Percentiles rank a stretch among this genome's conserved stretches.
Evolutionary conservation across 2,329 filamentous ascomycete species (phyloP).

Genomic region (Lecanicillium sp.): DNA sequence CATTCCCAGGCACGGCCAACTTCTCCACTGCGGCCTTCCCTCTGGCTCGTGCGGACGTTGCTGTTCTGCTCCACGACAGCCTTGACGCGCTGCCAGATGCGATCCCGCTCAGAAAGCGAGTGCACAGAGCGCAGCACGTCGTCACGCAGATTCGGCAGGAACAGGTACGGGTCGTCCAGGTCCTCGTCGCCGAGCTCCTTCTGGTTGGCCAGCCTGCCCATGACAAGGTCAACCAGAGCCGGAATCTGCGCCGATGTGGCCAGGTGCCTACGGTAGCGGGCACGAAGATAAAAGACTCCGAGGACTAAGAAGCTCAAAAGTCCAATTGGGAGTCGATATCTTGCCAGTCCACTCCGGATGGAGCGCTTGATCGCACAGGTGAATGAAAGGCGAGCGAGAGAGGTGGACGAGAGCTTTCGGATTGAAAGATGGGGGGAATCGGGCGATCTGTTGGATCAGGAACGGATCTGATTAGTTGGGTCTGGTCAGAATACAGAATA

Average conservation of each 20-base stretch:
- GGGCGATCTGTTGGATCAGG: slow-evolving; percentile 64
- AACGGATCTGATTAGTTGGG: slow-evolving; percentile 79
- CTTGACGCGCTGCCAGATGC: slow-evolving; percentile 76
- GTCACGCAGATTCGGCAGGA: slow-evolving; percentile 82
- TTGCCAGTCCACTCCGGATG: slow-evolving; percentile 71
- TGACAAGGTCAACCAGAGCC: slow-evolving; percentile 71
- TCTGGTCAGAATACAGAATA: slow-evolving; percentile 42
- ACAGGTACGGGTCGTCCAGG: slow-evolving; percentile 70
- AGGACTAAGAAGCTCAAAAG: slow-evolving; percentile 46
- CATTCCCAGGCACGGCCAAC: slow-evolving; percentile 63
- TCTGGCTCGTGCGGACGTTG: slow-evolving; percentile 72
- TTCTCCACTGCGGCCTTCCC: slow-evolving; percentile 59
- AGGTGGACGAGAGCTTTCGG: slow-evolving; percentile 69
- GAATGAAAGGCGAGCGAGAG: slow-evolving; percentile 87
- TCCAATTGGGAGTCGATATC: slow-evolving; percentile 81
- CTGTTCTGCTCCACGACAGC: slow-evolving; percentile 87
- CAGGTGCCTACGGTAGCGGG: slow-evolving; percentile 53
- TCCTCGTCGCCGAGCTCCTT: slow-evolving; percentile 68
- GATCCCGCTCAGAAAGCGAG: slow-evolving; percentile 64
- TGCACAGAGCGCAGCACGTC: slow-evolving; percentile 82
- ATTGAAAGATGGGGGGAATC: slow-evolving; percentile 53
- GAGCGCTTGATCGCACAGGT: slow-evolving; percentile 71
- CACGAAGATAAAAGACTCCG: slow-evolving; percentile 54
- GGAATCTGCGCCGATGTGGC: slow-evolving; percentile 69
- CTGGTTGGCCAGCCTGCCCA: slow-evolving; percentile 76